Evolutionary conservation across 441 rosid genomes (phyloP).

Genomic region (Croton setiger): DNA sequence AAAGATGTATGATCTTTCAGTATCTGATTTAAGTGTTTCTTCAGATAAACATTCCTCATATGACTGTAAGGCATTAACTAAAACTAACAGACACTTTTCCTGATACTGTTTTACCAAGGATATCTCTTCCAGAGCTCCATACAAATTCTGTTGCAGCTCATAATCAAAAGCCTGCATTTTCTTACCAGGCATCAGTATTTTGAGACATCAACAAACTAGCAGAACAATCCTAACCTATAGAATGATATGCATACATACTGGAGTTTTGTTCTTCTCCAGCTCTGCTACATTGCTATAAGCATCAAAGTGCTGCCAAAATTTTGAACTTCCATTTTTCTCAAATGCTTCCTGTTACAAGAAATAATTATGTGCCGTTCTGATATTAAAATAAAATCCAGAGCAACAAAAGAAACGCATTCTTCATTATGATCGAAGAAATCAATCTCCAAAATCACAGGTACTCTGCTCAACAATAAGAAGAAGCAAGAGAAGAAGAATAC

Average conservation of each 20-base stretch:
- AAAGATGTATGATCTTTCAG: conserved; percentile 41
- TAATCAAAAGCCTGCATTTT: conserved; percentile 41
- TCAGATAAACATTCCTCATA: conserved; percentile 34
- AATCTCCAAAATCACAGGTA: neutral
- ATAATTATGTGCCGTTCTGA: neutral
- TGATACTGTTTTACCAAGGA: conserved; percentile 52
- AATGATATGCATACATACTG: conserved; percentile 32
- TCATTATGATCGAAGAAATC: neutral
- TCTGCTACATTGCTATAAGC: conserved; percentile 33
- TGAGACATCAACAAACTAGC: neutral
- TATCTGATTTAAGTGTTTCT: conserved; percentile 33
- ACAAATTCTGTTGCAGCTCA: conserved; percentile 58
- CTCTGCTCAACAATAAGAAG: neutral
- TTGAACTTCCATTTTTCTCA: conserved; percentile 49
- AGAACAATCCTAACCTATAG: neutral
- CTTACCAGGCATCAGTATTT: neutral
- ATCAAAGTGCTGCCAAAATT: conserved; percentile 80
- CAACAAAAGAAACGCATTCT: neutral
- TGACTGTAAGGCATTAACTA: conserved; percentile 57
- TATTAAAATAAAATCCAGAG: neutral
- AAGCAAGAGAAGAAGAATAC: conserved; percentile 24
- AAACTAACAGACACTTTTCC: conserved; percentile 64
- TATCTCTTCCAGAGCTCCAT: conserved; percentile 66
- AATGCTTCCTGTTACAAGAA: conserved; percentile 52
- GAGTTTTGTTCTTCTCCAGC: conserved; percentile 28